Evolutionary conservation across 139 green algal species (phyloP).

Genomic region (Closterium sp.): DNA sequence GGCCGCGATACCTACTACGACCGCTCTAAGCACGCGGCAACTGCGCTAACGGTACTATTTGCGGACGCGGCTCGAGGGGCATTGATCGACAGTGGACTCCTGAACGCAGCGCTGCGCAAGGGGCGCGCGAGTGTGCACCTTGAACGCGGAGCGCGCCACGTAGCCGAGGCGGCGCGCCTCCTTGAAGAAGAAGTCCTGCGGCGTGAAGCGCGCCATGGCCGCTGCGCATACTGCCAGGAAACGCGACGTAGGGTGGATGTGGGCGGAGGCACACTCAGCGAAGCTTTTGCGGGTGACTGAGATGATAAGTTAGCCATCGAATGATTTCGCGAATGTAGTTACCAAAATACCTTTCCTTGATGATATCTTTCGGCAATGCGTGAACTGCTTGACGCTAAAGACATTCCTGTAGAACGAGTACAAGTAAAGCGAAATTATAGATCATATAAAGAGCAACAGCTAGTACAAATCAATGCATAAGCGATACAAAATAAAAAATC

Average conservation of each 20-base stretch:
- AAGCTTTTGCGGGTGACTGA: too few species aligned
- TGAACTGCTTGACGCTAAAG: too few species aligned
- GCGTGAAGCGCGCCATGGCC: conserved; percentile 16
- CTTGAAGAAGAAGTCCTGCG: conserved; percentile 44
- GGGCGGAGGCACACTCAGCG: background rate
- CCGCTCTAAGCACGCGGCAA: too few species aligned
- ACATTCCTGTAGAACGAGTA: background rate
- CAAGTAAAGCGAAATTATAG: background rate
- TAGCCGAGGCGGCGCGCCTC: conserved; percentile 35
- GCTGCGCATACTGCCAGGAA: background rate
- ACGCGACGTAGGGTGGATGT: background rate
- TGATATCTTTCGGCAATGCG: too few species aligned
- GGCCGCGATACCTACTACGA: too few species aligned
- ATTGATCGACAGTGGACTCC: too few species aligned
- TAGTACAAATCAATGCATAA: background rate
- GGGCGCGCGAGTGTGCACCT: background rate
- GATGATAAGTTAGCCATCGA: too few species aligned
- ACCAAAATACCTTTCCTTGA: too few species aligned
- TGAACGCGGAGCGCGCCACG: conserved; percentile 39
- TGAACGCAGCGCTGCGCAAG: too few species aligned
- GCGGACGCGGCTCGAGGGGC: too few species aligned
- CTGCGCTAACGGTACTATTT: too few species aligned
- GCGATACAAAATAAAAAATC: background rate
- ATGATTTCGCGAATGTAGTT: too few species aligned
- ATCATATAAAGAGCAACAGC: background rate